Evolutionary conservation across 768 basidiomycete species (phyloP), one percentile per base, ranked within the genome.

Genomic region (Pholiota microspora): DNA sequence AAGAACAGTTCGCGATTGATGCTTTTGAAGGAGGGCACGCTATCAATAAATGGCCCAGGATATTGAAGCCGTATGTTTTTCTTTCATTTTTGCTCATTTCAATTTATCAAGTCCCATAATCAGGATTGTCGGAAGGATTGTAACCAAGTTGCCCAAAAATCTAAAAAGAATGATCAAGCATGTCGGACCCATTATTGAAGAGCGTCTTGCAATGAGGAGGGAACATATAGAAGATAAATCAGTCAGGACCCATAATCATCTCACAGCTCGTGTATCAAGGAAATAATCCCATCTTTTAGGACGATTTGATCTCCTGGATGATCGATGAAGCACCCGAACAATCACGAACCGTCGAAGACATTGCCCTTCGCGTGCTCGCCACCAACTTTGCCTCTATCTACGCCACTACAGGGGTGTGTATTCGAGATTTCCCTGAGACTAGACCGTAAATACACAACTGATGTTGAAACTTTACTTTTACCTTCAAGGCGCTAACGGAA

Each of bases 361-460:
- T 71, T 10, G 56, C 62, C 7, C 21, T 56, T 18, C 65, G 69
- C 4, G 49, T 70, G 2, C 46, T 70, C 16, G 45, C 53, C 1
- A 40, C 69, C 24, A 70, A 71, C 47, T 69, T 69, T 45, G 70
- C 65, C 6, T 60, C 70, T 8, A 69, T 71, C 25, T 67, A 71
- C 51, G 69, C 70, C 4, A 61, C 60, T 0, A 50, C 60, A 7
- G 63, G 64, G 60, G 68, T 67, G 24, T 23, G 55, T n/a, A n/a
- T n/a, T n/a, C n/a, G n/a, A n/a, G n/a, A n/a, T n/a, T n/a, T n/a
- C n/a, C n/a, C n/a, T n/a, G n/a, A n/a, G n/a, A n/a, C n/a, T n/a
- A n/a, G n/a, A n/a, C n/a, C n/a, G n/a, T n/a, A n/a, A n/a, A n/a
- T n/a, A n/a, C n/a, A n/a, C n/a, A n/a, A n/a, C n/a, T n/a, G n/a